These are phyloP conservation scores for Pisolithus marmoratus DNA, from an alignment of 768 basidiomycete genomes.

Conservation along the genomic window DNA sequence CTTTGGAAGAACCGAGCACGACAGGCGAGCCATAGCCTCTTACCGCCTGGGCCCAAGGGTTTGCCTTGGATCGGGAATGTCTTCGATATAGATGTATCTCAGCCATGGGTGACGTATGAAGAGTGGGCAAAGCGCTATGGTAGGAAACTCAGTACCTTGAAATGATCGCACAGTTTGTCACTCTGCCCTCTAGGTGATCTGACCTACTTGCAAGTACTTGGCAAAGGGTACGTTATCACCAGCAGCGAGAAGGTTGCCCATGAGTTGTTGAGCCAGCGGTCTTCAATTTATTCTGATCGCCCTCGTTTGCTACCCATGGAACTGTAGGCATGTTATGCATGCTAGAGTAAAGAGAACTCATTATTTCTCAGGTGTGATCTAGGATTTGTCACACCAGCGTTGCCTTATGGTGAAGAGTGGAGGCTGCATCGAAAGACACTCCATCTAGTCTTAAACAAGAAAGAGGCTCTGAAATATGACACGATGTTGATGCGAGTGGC, in stretches of 20 bases:
- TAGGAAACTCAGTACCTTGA: neutral
- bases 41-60: conserved; percentile 16
- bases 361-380: too few species aligned
- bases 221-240: conserved; percentile 18
- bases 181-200: neutral
- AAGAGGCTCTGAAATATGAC: too few species aligned
- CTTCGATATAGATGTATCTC: conserved; percentile 4
- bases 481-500: too few species aligned
- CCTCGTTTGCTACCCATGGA: conserved; percentile 9
- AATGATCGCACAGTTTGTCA: neutral
- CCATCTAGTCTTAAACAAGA: too few species aligned
- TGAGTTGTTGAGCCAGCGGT: conserved; percentile 23
- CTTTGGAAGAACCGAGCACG: too few species aligned
- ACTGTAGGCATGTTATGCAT: neutral
- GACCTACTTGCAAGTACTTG: neutral
- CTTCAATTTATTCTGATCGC: conserved; percentile 24
- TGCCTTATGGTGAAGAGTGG: too few species aligned
- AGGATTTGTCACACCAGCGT: too few species aligned
- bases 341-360: neutral
- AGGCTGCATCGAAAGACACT: too few species aligned
- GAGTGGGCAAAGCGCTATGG: neutral
- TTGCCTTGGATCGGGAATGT: conserved; percentile 14
- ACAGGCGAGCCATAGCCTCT: too few species aligned
- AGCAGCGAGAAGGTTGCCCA: conserved; percentile 16
- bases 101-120: conserved; percentile 13